Evolutionary conservation across 2,329 filamentous ascomycete species (phyloP).

Genomic region (Niveomyces coronatus): DNA sequence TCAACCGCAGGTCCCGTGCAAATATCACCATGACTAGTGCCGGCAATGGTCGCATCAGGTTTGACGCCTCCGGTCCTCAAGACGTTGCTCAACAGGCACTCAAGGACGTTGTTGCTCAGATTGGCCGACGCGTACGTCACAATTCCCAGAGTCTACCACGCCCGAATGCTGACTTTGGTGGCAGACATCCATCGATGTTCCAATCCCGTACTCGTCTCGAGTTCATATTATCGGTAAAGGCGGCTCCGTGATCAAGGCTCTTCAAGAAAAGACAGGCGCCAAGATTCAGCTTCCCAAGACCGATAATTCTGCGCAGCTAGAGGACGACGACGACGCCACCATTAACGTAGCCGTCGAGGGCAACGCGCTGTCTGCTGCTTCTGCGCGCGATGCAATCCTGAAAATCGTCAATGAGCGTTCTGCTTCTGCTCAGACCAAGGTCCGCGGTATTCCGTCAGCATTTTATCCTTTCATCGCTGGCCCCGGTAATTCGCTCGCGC

Average conservation of each 20-base stretch:
- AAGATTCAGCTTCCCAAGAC: constrained; percentile 80
- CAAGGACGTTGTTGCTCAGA: constrained; percentile 78
- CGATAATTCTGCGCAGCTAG: constrained; percentile 47
- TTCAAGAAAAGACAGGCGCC: constrained; percentile 83
- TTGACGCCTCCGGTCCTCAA: constrained; percentile 75
- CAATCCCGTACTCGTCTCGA: constrained; percentile 73
- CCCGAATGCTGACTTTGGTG: constrained; percentile 13
- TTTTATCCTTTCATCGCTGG: constrained; percentile 95
- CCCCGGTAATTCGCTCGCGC: constrained; percentile 56
- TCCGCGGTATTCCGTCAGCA: constrained; percentile 78
- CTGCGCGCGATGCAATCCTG: constrained; percentile 74
- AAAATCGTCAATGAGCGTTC: constrained; percentile 81
- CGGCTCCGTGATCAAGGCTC: constrained; percentile 79
- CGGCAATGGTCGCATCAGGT: constrained; percentile 63
- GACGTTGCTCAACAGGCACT: constrained; percentile 80
- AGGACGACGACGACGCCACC: constrained; percentile 62
- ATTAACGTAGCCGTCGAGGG: constrained; percentile 87
- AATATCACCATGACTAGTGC: constrained; percentile 67
- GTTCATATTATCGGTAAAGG: constrained; percentile 89
- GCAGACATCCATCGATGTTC: constrained; percentile 54
- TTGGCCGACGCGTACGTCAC: constrained; percentile 48
- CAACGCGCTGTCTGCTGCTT: constrained; percentile 76
- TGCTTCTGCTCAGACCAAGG: constrained; percentile 67
- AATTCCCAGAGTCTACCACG: background rate
- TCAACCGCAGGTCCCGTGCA: constrained; percentile 86